Conservation (phyloP, 2,329 filamentous ascomycete species). For the Lithohypha guttulata region DNA sequence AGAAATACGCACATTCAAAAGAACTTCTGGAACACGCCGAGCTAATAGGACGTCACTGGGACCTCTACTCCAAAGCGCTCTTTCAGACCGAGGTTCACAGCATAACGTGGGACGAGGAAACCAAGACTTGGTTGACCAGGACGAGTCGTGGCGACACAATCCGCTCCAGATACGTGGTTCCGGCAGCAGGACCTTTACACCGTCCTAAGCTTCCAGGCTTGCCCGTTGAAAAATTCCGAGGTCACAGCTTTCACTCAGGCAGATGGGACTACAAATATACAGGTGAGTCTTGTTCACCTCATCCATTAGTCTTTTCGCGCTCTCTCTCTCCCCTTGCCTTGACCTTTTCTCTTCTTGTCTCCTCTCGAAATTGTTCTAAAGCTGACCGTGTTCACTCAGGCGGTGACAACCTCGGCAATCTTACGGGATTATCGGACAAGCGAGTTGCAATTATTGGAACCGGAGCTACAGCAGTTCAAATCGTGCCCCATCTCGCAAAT, state of each 20-base stretch:
- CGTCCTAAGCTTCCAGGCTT: constrained; percentile 20
- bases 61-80: constrained; percentile 11
- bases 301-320: too few relatives aligned
- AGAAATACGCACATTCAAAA: constrained; percentile 14
- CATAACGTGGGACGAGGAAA: constrained; percentile 13
- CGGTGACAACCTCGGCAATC: constrained; percentile 27
- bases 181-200: constrained; percentile 30
- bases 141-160: constrained; percentile 22
- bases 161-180: constrained; percentile 31
- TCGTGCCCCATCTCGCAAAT: constrained; percentile 26
- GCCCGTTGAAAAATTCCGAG: constrained; percentile 26
- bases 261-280: constrained; percentile 36
- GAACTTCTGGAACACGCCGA: constrained; percentile 15
- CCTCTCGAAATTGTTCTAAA: too few relatives aligned
- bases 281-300: too few relatives aligned
- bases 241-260: constrained; percentile 34
- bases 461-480: constrained; percentile 33
- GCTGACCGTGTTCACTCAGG: too few relatives aligned
- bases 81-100: constrained; percentile 16
- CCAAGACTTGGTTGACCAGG: constrained; percentile 14
- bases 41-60: constrained; percentile 12
- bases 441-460: constrained; percentile 29
- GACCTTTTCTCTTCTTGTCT: too few relatives aligned
- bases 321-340: too few relatives aligned
- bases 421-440: constrained; percentile 29